phyloP scores from a whole-genome alignment of 371 early-diverging fungal genomes.

The Mucor plumbeus region DNA sequence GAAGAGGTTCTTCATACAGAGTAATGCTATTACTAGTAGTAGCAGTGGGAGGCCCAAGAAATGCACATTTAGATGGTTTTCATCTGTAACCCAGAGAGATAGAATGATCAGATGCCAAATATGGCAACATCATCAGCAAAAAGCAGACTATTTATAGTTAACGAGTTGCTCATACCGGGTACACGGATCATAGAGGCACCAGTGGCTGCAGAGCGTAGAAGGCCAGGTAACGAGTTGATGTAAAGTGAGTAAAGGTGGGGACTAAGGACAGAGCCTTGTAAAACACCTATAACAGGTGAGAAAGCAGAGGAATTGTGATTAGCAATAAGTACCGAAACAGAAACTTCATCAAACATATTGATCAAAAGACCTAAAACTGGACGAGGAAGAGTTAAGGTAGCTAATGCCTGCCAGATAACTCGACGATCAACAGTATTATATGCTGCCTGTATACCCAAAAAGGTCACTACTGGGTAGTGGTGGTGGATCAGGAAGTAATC shows the following conservation, averaged over 20 bases:
- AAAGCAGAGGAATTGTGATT: too few relatives aligned
- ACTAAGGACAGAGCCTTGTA: too few relatives aligned
- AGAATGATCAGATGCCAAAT: slow-evolving; percentile 23
- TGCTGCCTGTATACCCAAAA: slow-evolving; percentile 28
- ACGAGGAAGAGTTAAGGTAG: slow-evolving; percentile 10
- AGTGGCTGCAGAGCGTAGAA: too few relatives aligned
- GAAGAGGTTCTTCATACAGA: slow-evolving; percentile 22
- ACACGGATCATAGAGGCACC: too few relatives aligned
- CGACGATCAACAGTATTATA: slow-evolving; percentile 28
- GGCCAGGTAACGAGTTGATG: slow-evolving; percentile 27
- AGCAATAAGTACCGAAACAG: too few relatives aligned
- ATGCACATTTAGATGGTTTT: slow-evolving; percentile 34
- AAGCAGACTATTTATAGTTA: too few relatives aligned
- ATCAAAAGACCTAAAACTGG: too few relatives aligned
- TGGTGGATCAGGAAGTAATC: background rate
- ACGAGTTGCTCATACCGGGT: too few relatives aligned
- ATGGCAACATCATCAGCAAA: slow-evolving; percentile 9
- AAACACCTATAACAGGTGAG: too few relatives aligned
- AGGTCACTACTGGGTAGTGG: slow-evolving; percentile 10
- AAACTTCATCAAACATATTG: too few relatives aligned
- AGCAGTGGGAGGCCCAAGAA: slow-evolving; percentile 16
- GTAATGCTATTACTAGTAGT: too few relatives aligned
- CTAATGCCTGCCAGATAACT: slow-evolving; percentile 18
- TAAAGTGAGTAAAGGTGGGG: slow-evolving; percentile 21
- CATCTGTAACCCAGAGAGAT: slow-evolving; percentile 27